Evolutionary conservation across 2,329 filamentous ascomycete species (phyloP).

Genomic region (Trichoderma sp.): DNA sequence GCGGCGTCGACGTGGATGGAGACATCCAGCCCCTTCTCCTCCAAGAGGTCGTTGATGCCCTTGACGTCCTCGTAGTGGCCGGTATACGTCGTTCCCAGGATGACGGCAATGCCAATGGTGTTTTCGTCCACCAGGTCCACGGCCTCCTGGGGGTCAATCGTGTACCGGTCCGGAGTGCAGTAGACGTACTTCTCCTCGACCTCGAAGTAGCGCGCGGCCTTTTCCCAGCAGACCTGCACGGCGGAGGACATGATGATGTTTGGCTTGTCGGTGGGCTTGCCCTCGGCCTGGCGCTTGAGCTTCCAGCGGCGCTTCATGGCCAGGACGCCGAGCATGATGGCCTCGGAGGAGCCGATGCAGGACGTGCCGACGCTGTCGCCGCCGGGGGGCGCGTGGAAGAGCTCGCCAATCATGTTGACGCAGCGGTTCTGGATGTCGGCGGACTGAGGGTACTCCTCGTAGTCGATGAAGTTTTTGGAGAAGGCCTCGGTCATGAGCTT

Average conservation of each 20-base stretch:
- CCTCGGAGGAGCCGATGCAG: slow-evolving; percentile 87
- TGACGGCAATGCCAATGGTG: slow-evolving; percentile 88
- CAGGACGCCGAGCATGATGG: slow-evolving; percentile 79
- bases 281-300: slow-evolving; percentile 79
- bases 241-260: slow-evolving; percentile 97
- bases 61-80: slow-evolving; percentile 96
- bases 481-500: slow-evolving; percentile 93
- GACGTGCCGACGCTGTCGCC: slow-evolving; percentile 80
- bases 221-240: slow-evolving; percentile 98
- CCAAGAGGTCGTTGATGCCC: slow-evolving; percentile 83
- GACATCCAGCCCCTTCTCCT: slow-evolving; percentile 73
- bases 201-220: slow-evolving; percentile 86
- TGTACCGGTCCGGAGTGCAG: slow-evolving; percentile 63
- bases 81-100: slow-evolving; percentile 91
- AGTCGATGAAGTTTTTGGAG: slow-evolving; percentile 94
- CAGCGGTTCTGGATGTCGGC: slow-evolving; percentile 91
- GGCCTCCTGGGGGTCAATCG: slow-evolving; percentile 66
- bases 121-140: slow-evolving; percentile 67
- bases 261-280: slow-evolving; percentile 77
- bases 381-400: slow-evolving; percentile 78
- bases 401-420: slow-evolving; percentile 84
- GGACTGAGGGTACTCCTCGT: slow-evolving; percentile 80
- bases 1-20: slow-evolving; percentile 95
- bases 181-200: slow-evolving; percentile 84
- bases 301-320: slow-evolving; percentile 97